Evolutionary conservation across 306 rosid genomes (phyloP).

Genomic region (Senna tora): DNA sequence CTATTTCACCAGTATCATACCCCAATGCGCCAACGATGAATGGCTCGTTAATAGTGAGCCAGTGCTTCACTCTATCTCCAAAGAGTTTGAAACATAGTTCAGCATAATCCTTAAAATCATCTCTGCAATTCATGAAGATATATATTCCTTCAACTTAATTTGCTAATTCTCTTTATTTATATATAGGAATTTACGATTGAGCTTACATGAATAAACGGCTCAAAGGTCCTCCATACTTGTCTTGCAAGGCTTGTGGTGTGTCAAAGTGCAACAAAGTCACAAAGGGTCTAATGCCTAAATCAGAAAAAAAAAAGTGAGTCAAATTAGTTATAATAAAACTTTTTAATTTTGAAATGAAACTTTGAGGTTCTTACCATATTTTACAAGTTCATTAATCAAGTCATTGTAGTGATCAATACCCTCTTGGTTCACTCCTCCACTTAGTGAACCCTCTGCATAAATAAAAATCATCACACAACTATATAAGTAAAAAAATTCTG

Average conservation of each 20-base stretch:
- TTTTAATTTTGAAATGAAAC: too few relatives aligned
- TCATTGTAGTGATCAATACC: slow-evolving; percentile 34
- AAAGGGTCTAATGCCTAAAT: slow-evolving; percentile 43
- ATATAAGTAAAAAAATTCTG: too few relatives aligned
- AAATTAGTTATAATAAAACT: too few relatives aligned
- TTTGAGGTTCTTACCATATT: slow-evolving; percentile 8
- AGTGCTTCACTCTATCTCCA: slow-evolving; percentile 47
- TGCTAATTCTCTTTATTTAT: background rate
- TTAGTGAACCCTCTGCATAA: slow-evolving; percentile 11
- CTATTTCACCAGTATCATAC: slow-evolving; percentile 34
- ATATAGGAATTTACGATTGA: background rate
- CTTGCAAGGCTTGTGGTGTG: slow-evolving; percentile 45
- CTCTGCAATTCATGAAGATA: slow-evolving; percentile 15
- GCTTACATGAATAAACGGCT: slow-evolving; percentile 42
- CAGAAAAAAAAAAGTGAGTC: background rate
- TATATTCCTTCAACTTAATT: background rate
- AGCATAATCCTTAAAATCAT: slow-evolving; percentile 42
- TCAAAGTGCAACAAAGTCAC: slow-evolving; percentile 47
- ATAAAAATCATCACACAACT: too few relatives aligned
- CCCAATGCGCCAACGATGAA: slow-evolving; percentile 29
- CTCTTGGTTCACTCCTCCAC: slow-evolving; percentile 26
- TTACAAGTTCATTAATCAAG: slow-evolving; percentile 22
- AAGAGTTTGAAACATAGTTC: slow-evolving; percentile 38
- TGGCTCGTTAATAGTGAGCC: slow-evolving; percentile 50
- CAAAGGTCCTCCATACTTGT: slow-evolving; percentile 47